A percentile compares a stretch with the other conserved stretches of the same genome.
phyloP scores from a whole-genome alignment of 2,329 filamentous ascomycete genomes.

The Paracoccidioides brasiliensis region DNA sequence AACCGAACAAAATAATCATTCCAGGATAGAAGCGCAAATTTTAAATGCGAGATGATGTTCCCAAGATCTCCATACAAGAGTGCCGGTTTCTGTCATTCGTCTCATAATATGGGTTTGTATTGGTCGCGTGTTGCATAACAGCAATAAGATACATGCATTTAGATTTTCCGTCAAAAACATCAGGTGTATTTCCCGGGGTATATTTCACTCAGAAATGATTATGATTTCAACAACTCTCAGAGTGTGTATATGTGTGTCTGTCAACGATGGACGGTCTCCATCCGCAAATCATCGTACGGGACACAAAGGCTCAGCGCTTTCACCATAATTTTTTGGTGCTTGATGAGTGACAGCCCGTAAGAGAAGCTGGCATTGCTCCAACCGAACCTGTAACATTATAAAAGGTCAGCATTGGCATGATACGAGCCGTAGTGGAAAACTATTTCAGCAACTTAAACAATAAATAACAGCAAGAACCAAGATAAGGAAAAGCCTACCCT shows the following conservation, averaged over 20 bases:
- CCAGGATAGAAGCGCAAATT: no score
- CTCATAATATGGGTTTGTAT: no score
- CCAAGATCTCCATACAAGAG: no score
- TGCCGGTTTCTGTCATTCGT: no score
- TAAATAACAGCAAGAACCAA: not conserved
- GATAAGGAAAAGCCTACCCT: not conserved
- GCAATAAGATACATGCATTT: no score
- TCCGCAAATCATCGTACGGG: constrained; percentile 2
- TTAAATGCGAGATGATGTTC: no score
- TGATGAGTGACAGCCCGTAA: constrained; percentile 66
- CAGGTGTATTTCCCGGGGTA: no score
- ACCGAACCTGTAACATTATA: constrained; percentile 55
- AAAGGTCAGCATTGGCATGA: constrained; percentile 48
- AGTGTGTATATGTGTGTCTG: not conserved
- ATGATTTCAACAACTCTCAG: not conserved
- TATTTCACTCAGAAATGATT: no score
- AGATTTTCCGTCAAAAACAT: no score
- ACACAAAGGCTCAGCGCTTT: constrained; percentile 3
- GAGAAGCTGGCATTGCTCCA: constrained; percentile 90
- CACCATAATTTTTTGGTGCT: constrained; percentile 16
- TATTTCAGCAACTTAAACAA: not conserved
- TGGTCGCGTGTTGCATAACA: no score
- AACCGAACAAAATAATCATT: no score
- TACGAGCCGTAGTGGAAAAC: not conserved
- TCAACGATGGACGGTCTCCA: not conserved